Evolutionary conservation across 441 rosid genomes (phyloP), one percentile per base, ranked within the genome.

Genomic region (Biscutella laevigata): DNA sequence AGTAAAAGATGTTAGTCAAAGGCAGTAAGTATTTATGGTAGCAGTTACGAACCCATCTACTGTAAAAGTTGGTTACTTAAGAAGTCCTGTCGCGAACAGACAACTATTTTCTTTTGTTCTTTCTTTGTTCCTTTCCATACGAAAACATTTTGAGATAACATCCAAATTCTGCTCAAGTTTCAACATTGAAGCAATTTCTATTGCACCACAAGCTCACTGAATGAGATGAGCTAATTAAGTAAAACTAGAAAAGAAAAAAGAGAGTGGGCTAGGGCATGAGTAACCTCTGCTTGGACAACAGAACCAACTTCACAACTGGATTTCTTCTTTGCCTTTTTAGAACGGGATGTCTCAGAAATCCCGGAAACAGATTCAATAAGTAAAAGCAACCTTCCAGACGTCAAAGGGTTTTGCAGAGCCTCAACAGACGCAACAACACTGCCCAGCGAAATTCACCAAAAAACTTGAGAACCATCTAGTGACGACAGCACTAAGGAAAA

Each of bases 271-370:
- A 50, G 38, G 28, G 62, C 5, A 1, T 41, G 36, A 38, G 43
- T 61, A 64, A 94, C 99, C 99, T 94, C 99, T 2, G 86, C 88
- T 39, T 76, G 85, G 71, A 88, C 84, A 66, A 86, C 61, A 37
- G 96, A 84, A 71, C 97, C 99, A 52, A 86, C 76, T 68, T 62
- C 60, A 64, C 69, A 80, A 60, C 74, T 71, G 10, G 92, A 76
- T 55, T 84, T 88, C 80, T 70, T 92, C 68, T 77, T 92, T 19
- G 95, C 86, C 75, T 72, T 83, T 69, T 88, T 94, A 21, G 88
- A 65, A 72, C 71, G 74, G 45, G 96, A 86, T 45, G 89, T 71
- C 77, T 80, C 87, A 56, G 77, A 60, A 43, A 37, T 60, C 54
- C 79, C 83, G 17, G 78, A 62, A 47, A 77, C 62, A 48, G 86